Percentiles rank a stretch among this genome's conserved stretches.
phyloP scores from a whole-genome alignment of 2,329 filamentous ascomycete species.

The Teratosphaeria nubilosa region DNA sequence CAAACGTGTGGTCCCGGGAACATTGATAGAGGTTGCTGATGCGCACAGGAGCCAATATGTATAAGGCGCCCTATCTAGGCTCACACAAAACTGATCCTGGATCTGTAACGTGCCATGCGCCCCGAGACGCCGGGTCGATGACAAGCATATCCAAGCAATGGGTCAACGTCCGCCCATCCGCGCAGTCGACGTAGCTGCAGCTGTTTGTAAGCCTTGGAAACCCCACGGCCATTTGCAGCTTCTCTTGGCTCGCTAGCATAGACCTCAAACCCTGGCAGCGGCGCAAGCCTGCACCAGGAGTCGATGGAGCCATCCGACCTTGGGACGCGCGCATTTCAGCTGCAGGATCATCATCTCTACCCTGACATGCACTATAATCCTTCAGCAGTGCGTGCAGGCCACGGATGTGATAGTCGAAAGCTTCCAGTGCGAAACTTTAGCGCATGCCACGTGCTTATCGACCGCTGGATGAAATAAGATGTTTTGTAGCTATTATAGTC shows the following conservation, averaged over 20 bases:
- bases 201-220: neutral
- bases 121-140: too few relatives aligned
- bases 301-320: neutral
- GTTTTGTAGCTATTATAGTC: too few relatives aligned
- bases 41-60: neutral
- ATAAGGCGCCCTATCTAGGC: neutral
- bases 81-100: neutral
- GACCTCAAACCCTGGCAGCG: neutral
- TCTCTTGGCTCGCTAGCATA: neutral
- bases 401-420: neutral
- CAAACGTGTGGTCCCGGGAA: neutral
- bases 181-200: neutral
- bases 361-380: neutral
- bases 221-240: neutral
- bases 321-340: neutral
- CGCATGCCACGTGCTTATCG: neutral
- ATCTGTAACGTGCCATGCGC: neutral
- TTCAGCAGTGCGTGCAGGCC: neutral
- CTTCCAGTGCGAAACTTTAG: neutral
- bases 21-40: neutral
- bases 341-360: neutral
- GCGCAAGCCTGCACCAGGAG: neutral
- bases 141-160: neutral
- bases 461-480: too few relatives aligned
- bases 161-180: neutral